These are phyloP conservation scores for Naganishia friedmannii DNA, from an alignment of 768 basidiomycete species.

Conservation along the genomic window DNA sequence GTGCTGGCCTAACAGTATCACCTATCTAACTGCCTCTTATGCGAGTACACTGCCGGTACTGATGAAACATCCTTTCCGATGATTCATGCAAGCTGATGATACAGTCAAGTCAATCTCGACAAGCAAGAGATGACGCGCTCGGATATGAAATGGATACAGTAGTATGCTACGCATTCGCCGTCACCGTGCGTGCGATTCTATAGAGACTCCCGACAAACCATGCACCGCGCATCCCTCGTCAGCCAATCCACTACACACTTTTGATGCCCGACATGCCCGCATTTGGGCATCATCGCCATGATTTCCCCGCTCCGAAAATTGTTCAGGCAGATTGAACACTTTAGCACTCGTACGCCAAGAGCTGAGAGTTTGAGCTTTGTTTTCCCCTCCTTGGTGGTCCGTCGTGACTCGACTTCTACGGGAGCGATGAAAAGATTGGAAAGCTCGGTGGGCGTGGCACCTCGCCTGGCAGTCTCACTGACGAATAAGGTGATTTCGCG, in stretches of 20 bases:
- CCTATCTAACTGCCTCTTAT: too few species aligned
- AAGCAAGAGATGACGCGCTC: background rate
- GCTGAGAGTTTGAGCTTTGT: slow-evolving; percentile 68
- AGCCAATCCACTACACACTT: slow-evolving; percentile 65
- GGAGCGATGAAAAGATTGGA: slow-evolving; percentile 45
- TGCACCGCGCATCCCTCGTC: slow-evolving; percentile 62
- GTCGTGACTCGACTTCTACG: slow-evolving; percentile 62
- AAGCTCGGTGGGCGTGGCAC: slow-evolving; percentile 37
- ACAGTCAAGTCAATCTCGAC: too few species aligned
- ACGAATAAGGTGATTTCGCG: slow-evolving; percentile 64
- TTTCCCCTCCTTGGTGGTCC: slow-evolving; percentile 64
- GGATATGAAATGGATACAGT: slow-evolving; percentile 19
- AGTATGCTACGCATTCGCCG: background rate
- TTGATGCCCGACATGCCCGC: slow-evolving; percentile 64
- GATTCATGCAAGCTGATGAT: too few species aligned
- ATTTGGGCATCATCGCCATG: slow-evolving; percentile 61
- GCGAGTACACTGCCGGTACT: too few species aligned
- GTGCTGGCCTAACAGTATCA: too few species aligned
- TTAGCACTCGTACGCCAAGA: slow-evolving; percentile 64
- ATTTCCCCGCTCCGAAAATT: slow-evolving; percentile 65
- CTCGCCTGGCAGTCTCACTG: slow-evolving; percentile 57
- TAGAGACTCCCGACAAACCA: slow-evolving; percentile 59
- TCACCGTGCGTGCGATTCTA: background rate
- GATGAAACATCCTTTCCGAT: too few species aligned
- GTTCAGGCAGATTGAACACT: slow-evolving; percentile 70